Conservation (phyloP, 1,284 basidiomycete genomes). For the Leucoagaricus sp. region DNA sequence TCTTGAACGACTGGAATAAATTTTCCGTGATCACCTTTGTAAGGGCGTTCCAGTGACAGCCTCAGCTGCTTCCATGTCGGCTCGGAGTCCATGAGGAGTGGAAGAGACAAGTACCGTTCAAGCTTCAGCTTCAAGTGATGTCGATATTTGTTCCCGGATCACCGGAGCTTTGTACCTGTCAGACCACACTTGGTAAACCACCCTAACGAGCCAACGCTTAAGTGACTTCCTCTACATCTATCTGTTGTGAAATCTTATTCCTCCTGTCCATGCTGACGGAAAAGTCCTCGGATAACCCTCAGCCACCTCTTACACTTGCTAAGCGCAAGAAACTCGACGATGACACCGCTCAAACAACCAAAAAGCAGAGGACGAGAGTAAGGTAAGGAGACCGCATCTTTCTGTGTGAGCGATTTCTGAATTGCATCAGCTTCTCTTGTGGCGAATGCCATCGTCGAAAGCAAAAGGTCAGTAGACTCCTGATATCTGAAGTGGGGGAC, state of each 20-base stretch:
- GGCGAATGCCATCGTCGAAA: constrained; percentile 84
- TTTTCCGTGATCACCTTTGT: constrained; percentile 72
- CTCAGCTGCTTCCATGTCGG: constrained; percentile 59
- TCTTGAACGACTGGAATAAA: constrained; percentile 65
- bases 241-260: background rate
- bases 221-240: constrained; percentile 4
- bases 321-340: constrained; percentile 70
- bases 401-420: constrained; percentile 12
- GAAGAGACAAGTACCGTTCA: background rate
- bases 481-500: background rate
- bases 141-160: constrained; percentile 15
- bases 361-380: constrained; percentile 76
- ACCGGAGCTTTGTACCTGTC: constrained; percentile 2
- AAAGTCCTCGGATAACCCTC: constrained; percentile 32
- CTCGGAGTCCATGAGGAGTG: constrained; percentile 28
- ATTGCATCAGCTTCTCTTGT: constrained; percentile 68
- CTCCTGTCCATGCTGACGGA: constrained; percentile 31
- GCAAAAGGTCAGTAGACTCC: constrained; percentile 59
- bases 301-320: constrained; percentile 26
- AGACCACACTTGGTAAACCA: background rate
- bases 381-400: constrained; percentile 47
- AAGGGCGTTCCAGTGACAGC: constrained; percentile 73
- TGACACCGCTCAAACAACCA: constrained; percentile 50
- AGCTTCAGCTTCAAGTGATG: too few relatives aligned
- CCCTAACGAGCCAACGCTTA: constrained; percentile 7